Conservation (phyloP, 2,329 filamentous ascomycete species). For the Venturia pyrina region DNA sequence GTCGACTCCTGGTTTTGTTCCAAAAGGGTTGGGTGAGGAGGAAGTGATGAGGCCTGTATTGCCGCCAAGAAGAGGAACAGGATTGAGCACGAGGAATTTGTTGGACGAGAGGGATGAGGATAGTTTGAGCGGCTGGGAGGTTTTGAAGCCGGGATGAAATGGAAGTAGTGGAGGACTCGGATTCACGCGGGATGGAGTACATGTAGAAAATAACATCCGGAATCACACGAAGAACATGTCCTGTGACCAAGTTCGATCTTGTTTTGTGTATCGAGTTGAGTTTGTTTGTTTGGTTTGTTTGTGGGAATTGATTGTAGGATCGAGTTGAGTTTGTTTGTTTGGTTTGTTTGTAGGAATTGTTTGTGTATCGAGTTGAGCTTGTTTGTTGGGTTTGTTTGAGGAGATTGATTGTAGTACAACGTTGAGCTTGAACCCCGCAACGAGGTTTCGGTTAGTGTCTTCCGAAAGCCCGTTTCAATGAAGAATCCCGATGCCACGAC, state of each 20-base stretch:
- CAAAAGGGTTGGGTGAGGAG: slow-evolving; percentile 18
- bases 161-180: not conserved
- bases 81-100: slow-evolving; percentile 16
- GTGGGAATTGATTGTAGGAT: too few species aligned
- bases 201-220: too few species aligned
- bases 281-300: too few species aligned
- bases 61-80: slow-evolving; percentile 22
- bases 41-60: slow-evolving; percentile 19
- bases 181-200: too few species aligned
- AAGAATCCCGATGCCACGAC: not conserved
- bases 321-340: too few species aligned
- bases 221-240: too few species aligned
- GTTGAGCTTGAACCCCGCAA: not conserved
- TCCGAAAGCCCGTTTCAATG: not conserved
- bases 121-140: slow-evolving; percentile 29
- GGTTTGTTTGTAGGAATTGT: too few species aligned
- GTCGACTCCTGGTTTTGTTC: slow-evolving; percentile 17
- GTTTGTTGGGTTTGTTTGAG: too few species aligned
- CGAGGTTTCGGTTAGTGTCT: not conserved
- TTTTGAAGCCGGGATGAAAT: slow-evolving; percentile 21
- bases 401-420: too few species aligned
- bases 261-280: too few species aligned
- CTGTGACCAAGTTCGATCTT: too few species aligned
- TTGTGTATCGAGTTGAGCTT: too few species aligned
- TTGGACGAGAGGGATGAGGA: slow-evolving; percentile 26